These are phyloP conservation scores for Serpula lacrymans DNA, from an alignment of 768 basidiomycete genomes.

Conservation along the genomic window DNA sequence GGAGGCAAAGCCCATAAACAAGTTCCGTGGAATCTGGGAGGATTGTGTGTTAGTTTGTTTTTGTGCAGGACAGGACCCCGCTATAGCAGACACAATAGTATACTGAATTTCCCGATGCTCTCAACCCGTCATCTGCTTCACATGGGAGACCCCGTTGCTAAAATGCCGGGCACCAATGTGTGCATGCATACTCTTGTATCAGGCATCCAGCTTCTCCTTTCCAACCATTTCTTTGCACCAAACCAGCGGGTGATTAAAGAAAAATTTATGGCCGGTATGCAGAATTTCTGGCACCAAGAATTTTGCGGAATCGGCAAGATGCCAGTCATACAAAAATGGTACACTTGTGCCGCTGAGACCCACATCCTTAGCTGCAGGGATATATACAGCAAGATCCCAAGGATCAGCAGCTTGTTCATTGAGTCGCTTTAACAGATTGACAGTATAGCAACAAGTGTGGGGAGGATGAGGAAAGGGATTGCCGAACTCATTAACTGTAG, in stretches of 20 bases:
- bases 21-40: too few relatives aligned
- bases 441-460: too few relatives aligned
- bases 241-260: conserved; percentile 16
- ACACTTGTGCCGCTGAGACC: conserved; percentile 27
- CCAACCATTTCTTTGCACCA: conserved; percentile 17
- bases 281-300: conserved; percentile 21
- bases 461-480: conserved; percentile 4
- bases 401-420: conserved; percentile 7
- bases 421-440: too few relatives aligned
- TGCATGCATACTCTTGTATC: conserved; percentile 17
- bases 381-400: conserved; percentile 18
- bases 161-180: conserved; percentile 20
- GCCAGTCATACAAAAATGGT: conserved; percentile 23
- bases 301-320: conserved; percentile 8
- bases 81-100: conserved; percentile 11
- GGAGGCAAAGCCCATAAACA: too few relatives aligned
- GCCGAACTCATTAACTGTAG: conserved; percentile 9
- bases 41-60: too few relatives aligned
- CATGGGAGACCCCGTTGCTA: conserved; percentile 16
- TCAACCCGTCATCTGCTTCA: conserved; percentile 23
- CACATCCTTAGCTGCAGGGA: conserved; percentile 11
- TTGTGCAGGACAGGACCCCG: too few relatives aligned
- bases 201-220: conserved; percentile 18
- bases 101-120: conserved; percentile 24
- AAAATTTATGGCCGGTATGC: conserved; percentile 19